Percentiles rank a stretch among this genome's conserved stretches.
These are phyloP conservation scores for Fusarium fracticaudum DNA, from an alignment of 2,329 filamentous ascomycete species.

Conservation along the genomic window DNA sequence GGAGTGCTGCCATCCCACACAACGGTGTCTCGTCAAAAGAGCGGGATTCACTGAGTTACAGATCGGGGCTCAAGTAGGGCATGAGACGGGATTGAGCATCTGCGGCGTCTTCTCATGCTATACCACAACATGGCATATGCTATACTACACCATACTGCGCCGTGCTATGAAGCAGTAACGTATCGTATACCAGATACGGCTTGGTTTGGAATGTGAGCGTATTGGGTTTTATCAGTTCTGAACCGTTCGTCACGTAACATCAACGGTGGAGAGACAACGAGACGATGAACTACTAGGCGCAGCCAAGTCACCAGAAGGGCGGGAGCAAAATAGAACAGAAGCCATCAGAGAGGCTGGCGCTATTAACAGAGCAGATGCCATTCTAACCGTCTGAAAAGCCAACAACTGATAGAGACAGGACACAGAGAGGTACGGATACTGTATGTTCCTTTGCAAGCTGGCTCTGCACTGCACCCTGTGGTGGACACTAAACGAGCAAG, in stretches of 20 bases:
- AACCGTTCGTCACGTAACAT: slow-evolving; percentile 34
- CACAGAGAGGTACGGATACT: not conserved
- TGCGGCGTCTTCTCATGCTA: not conserved
- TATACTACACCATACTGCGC: not conserved
- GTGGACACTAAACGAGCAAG: not conserved
- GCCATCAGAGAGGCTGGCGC: slow-evolving; percentile 14
- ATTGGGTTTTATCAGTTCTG: slow-evolving; percentile 14
- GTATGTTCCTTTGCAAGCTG: slow-evolving; percentile 13
- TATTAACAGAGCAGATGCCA: not conserved
- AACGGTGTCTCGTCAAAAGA: slow-evolving; percentile 36
- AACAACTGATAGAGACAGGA: not conserved
- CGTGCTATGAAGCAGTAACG: slow-evolving; percentile 7
- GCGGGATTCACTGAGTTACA: slow-evolving; percentile 31
- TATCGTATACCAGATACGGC: slow-evolving; percentile 22
- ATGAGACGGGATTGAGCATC: not conserved
- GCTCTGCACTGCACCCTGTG: not conserved
- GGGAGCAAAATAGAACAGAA: slow-evolving; percentile 24
- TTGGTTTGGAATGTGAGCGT: slow-evolving; percentile 18
- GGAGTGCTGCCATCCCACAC: slow-evolving; percentile 25
- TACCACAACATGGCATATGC: not conserved
- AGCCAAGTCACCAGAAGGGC: slow-evolving; percentile 20
- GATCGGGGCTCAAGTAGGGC: slow-evolving; percentile 12
- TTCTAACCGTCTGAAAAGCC: slow-evolving; percentile 16
- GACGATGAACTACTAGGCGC: slow-evolving; percentile 31
- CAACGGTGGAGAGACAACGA: slow-evolving; percentile 31